Percentiles rank a stretch among this genome's conserved stretches.
Conservation (phyloP, 129 eudicot genomes). For the sunflower (Helianthus annuus) region HanXRQr2.0-SUNRISE NC_035438.2:19258445-19258944, state of each 20-base stretch:
- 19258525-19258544: not conserved
- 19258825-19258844: slow-evolving; percentile 33
- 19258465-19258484: slow-evolving; percentile 27
- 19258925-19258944: slow-evolving; percentile 39
- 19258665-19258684: slow-evolving; percentile 48
- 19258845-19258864: slow-evolving; percentile 39
- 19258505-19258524: not conserved
- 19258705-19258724: slow-evolving; percentile 41
- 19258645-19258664: slow-evolving; percentile 34
- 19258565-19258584: slow-evolving; percentile 22
- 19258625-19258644: slow-evolving; percentile 22
- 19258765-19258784: slow-evolving; percentile 27
- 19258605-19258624: slow-evolving; percentile 25
- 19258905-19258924: slow-evolving; percentile 32
- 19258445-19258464: slow-evolving; percentile 25
- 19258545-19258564: slow-evolving; percentile 32
- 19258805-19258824: slow-evolving; percentile 28
- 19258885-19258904: slow-evolving; percentile 31
- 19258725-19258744: slow-evolving; percentile 25
- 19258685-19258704: slow-evolving; percentile 39
- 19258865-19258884: slow-evolving; percentile 30
- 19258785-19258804: slow-evolving; percentile 12
- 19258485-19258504: slow-evolving; percentile 36
- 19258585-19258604: slow-evolving; percentile 9
- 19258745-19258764: slow-evolving; percentile 33